Conservation (phyloP, 768 basidiomycete genomes). For the Phallus indusiatus region DNA sequence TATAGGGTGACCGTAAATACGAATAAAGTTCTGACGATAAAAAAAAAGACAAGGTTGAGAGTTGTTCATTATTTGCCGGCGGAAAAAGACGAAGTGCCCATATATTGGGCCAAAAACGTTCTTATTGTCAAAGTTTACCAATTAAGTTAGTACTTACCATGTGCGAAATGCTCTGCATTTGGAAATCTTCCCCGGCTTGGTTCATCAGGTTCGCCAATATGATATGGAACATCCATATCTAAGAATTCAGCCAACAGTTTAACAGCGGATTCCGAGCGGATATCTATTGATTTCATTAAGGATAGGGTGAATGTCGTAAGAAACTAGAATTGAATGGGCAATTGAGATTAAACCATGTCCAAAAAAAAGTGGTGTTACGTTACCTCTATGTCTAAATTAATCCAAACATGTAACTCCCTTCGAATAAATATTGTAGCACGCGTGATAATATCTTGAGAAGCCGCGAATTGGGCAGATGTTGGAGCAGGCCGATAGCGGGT, state of each 20-base stretch:
- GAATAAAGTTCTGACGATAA: constrained; percentile 65
- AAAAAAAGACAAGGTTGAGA: constrained; percentile 1
- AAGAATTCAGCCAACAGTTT: constrained; percentile 75
- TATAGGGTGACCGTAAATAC: constrained; percentile 82
- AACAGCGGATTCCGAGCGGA: constrained; percentile 82
- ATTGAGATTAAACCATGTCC: not conserved
- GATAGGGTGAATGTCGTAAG: constrained; percentile 83
- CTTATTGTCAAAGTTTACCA: not conserved
- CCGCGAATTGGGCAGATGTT: constrained; percentile 73
- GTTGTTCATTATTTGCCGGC: not conserved
- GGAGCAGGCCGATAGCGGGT: constrained; percentile 88
- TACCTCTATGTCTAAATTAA: constrained; percentile 83
- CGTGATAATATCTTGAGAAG: constrained; percentile 63
- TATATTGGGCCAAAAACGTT: too few relatives aligned
- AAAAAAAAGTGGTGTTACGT: not conserved
- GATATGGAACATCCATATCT: constrained; percentile 59
- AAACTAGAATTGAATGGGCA: constrained; percentile 51
- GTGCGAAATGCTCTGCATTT: constrained; percentile 90
- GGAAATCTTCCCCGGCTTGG: constrained; percentile 30
- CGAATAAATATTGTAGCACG: constrained; percentile 75
- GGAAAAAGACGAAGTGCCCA: not conserved
- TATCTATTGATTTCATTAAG: constrained; percentile 87
- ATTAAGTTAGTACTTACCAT: constrained; percentile 44
- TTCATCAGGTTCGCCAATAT: constrained; percentile 28
- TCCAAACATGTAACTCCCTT: constrained; percentile 83